phyloP scores from a whole-genome alignment of 306 rosid genomes.

The Lathyrus aphaca region DNA sequence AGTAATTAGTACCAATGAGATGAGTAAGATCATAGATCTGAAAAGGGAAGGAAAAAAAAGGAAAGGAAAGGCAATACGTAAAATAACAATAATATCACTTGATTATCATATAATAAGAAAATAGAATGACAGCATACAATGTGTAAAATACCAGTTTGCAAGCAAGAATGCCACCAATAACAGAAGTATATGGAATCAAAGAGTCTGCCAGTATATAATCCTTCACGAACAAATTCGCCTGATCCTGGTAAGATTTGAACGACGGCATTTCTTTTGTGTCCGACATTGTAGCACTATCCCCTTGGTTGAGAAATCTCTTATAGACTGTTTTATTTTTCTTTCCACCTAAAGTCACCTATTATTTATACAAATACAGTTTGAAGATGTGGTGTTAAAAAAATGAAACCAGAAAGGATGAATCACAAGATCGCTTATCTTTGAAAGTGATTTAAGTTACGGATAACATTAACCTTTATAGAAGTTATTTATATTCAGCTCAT shows the following conservation, averaged over 20 bases:
- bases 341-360: slow-evolving; percentile 31
- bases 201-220: slow-evolving; percentile 61
- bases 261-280: slow-evolving; percentile 53
- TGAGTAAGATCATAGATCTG: slow-evolving; percentile 73
- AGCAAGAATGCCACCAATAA: slow-evolving; percentile 62
- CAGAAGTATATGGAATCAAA: slow-evolving; percentile 60
- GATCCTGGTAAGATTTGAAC: slow-evolving; percentile 63
- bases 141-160: slow-evolving; percentile 71
- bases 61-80: not conserved
- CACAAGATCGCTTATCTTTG: slow-evolving; percentile 1
- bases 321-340: slow-evolving; percentile 25
- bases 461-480: slow-evolving; percentile 10
- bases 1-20: slow-evolving; percentile 57
- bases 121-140: slow-evolving; percentile 24
- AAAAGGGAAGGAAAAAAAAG: too few relatives aligned
- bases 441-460: not conserved
- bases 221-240: slow-evolving; percentile 63
- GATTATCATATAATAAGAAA: slow-evolving; percentile 5
- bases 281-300: slow-evolving; percentile 44
- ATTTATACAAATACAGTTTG: slow-evolving; percentile 24
- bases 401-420: slow-evolving; percentile 28
- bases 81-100: slow-evolving; percentile 12
- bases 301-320: slow-evolving; percentile 33
- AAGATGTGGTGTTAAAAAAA: slow-evolving; percentile 12
- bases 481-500: slow-evolving; percentile 3